Base-by-base conservation (phyloP, 495 filamentous ascomycete species). In the Hapsidospora chrysogenum region DNA sequence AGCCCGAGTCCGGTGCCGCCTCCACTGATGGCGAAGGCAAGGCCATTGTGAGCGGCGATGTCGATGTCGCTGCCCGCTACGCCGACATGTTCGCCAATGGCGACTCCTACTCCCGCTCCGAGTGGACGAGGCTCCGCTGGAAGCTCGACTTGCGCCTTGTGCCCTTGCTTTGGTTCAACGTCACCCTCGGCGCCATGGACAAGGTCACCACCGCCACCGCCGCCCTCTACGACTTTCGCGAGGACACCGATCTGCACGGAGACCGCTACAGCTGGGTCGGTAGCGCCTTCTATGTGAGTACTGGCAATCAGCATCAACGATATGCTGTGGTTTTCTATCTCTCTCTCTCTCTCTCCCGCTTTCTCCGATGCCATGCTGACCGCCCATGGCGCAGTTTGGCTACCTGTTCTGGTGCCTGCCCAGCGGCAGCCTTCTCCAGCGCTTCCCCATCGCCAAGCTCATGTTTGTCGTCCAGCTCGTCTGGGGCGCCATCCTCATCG, bases 211-310 rank as follows among this genome's bases (percentile, higher is more conserved):
- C 56, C 13, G 53, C 52, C 5, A 52, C 43, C 32, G 52, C 54
- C 3, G 19, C 52, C 9, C 50, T 57, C 7, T 57, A 54, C 29
- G 54, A 52, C 7, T 31, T 56, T 29, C 46, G 44, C 13, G 41
- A 51, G 18, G 52, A 56, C 31, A 56, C 39, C 11, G 39, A 48
- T 9, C 49, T 61, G 2, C 29, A 44, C 17, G 56, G 53, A 8
- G 40, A 47, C 20, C 43, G 57, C 31, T 61, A 59, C 37, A 51
- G 50, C 17, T 61, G 48, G 51, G 44, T 50, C 14, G 50, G 48
- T 3, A 48, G 45, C 35, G 39, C 48, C 31, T 57, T 57, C 41
- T 57, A 57, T 37, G n/a, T n/a, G n/a, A n/a, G n/a, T n/a, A n/a
- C n/a, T n/a, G n/a, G n/a, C n/a, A n/a, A n/a, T n/a, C n/a, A n/a